phyloP scores from a whole-genome alignment of 495 filamentous ascomycete genomes.

The Ramalina intermedia region DNA sequence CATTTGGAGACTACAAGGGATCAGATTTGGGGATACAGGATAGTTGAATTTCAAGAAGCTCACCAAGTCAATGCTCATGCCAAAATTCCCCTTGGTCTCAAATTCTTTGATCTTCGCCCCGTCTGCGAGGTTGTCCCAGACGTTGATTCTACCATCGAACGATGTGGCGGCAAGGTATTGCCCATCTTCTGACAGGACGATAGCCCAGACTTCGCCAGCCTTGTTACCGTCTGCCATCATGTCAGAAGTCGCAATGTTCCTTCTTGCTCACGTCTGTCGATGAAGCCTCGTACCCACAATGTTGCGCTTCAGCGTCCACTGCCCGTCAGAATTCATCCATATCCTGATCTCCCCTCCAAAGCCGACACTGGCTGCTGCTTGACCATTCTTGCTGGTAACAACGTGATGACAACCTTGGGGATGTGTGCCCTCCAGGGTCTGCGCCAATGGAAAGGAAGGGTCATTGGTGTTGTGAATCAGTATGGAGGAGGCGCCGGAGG shows the following conservation, averaged over 20 bases:
- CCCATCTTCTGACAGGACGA: conserved; percentile 70
- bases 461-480: conserved; percentile 59
- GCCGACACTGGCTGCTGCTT: conserved; percentile 62
- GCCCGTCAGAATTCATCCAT: conserved; percentile 47
- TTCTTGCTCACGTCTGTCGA: neutral
- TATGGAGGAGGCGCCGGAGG: conserved; percentile 65
- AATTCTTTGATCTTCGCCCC: conserved; percentile 53
- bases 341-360: conserved; percentile 77
- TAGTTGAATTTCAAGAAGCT: conserved; percentile 3
- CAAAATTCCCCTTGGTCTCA: conserved; percentile 84
- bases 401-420: conserved; percentile 82
- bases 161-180: conserved; percentile 68
- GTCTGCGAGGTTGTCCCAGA: conserved; percentile 56
- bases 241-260: conserved; percentile 9
- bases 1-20: conserved; percentile 46
- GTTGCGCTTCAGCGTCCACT: conserved; percentile 37
- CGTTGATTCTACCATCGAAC: conserved; percentile 69
- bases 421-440: conserved; percentile 64
- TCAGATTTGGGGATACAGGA: conserved; percentile 9
- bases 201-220: conserved; percentile 65
- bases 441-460: conserved; percentile 56
- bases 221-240: conserved; percentile 28
- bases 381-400: conserved; percentile 50
- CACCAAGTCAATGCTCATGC: conserved; percentile 73
- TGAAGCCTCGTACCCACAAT: conserved; percentile 27